Evolutionary conservation across 1,284 basidiomycete genomes (phyloP).

Genomic region (Puccinia coronata): DNA sequence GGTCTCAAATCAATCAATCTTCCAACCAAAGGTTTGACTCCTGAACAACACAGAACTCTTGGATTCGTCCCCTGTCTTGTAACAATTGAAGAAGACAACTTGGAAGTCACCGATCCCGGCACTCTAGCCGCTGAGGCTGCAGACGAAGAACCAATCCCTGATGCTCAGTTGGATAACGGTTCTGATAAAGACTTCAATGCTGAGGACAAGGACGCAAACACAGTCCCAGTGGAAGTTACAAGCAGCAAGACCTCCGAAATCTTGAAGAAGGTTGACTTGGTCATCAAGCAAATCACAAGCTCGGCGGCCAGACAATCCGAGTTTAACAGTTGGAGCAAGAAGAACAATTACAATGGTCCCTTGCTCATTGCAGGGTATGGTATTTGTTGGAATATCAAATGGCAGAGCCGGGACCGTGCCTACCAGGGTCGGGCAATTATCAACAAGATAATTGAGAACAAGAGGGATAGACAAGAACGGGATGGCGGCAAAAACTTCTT

Average conservation of each 20-base stretch:
- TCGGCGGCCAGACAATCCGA: background rate
- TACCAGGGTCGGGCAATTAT: background rate
- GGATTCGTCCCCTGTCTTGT: background rate
- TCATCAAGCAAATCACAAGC: background rate
- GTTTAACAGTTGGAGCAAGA: background rate
- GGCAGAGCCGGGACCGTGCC: background rate
- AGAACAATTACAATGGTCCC: background rate
- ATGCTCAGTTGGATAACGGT: background rate
- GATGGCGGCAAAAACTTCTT: background rate
- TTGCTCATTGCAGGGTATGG: background rate
- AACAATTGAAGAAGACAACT: background rate
- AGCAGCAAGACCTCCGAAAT: background rate
- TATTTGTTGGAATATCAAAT: background rate
- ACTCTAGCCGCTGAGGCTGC: background rate
- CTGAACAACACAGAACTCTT: background rate
- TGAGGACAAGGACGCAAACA: background rate
- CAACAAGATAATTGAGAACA: background rate
- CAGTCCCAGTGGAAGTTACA: background rate
- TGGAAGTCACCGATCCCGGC: background rate
- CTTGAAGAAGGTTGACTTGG: background rate
- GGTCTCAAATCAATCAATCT: background rate
- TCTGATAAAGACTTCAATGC: background rate
- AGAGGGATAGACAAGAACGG: background rate
- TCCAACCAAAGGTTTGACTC: background rate
- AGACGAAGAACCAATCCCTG: background rate